These are phyloP conservation scores for Sanghuangporus baumii DNA, from an alignment of 1,284 basidiomycete genomes.

Conservation along the genomic window DNA sequence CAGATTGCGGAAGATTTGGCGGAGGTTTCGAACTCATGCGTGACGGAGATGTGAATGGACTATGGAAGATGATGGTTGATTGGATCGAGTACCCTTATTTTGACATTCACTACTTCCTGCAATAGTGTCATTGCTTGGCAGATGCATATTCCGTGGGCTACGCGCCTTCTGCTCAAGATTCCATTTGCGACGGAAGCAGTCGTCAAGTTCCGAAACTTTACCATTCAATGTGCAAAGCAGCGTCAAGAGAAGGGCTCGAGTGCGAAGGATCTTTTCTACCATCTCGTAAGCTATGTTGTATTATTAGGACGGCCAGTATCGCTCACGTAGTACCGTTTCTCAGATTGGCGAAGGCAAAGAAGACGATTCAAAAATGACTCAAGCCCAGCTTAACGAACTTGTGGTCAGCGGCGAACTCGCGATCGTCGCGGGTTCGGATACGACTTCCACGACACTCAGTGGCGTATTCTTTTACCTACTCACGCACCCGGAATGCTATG, in stretches of 20 bases:
- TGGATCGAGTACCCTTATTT: slow-evolving; percentile 8
- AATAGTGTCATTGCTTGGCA: slow-evolving; percentile 13
- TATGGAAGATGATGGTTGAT: slow-evolving; percentile 18
- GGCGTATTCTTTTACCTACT: slow-evolving; percentile 30
- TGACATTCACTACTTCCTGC: background rate
- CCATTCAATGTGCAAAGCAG: slow-evolving; percentile 10
- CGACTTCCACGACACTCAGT: slow-evolving; percentile 28
- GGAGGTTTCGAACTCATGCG: slow-evolving; percentile 28
- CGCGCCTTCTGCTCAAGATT: slow-evolving; percentile 11
- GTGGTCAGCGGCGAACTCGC: slow-evolving; percentile 30
- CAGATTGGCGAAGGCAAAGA: slow-evolving; percentile 25
- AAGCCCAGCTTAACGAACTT: slow-evolving; percentile 23
- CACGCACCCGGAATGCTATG: slow-evolving; percentile 26
- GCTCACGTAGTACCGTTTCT: slow-evolving; percentile 21
- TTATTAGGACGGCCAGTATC: background rate
- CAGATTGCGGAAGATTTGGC: slow-evolving; percentile 24
- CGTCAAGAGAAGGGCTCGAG: slow-evolving; percentile 6
- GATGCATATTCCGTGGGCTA: slow-evolving; percentile 15
- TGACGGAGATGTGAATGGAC: slow-evolving; percentile 20
- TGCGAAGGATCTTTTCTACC: slow-evolving; percentile 14
- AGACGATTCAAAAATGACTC: slow-evolving; percentile 20
- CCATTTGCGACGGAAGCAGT: slow-evolving; percentile 8
- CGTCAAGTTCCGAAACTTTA: slow-evolving; percentile 14
- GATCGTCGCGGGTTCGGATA: slow-evolving; percentile 35
- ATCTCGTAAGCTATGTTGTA: slow-evolving; percentile 1